A percentile compares a stretch with the other conserved stretches of the same genome.
Evolutionary conservation across 176 grass and related monocot genomes (phyloP).

Genomic region (Ananas comosus): DNA sequence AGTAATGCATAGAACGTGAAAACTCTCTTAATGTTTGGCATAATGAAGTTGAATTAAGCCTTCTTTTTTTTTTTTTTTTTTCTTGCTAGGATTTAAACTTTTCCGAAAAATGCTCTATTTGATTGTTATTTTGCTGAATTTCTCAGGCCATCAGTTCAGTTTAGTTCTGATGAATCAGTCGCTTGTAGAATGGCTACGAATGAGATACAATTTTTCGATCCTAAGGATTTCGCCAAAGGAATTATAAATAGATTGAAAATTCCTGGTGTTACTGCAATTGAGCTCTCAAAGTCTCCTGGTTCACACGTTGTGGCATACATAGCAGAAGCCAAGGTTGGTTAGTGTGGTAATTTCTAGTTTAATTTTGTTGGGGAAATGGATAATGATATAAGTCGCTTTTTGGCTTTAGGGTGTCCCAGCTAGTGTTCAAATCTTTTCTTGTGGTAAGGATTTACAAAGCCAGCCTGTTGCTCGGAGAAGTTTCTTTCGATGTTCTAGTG

Average conservation of each 20-base stretch:
- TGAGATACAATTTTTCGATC: slow-evolving; percentile 78
- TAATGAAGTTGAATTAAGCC: too few relatives aligned
- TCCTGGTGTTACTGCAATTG: slow-evolving; percentile 64
- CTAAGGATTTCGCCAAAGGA: slow-evolving; percentile 82
- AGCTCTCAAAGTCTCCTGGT: slow-evolving; percentile 67
- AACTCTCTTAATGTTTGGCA: too few relatives aligned
- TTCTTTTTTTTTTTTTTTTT: too few relatives aligned
- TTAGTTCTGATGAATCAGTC: slow-evolving; percentile 75
- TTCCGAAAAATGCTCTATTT: slow-evolving; percentile 5
- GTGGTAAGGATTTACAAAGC: slow-evolving; percentile 59
- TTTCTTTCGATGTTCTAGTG: slow-evolving; percentile 79
- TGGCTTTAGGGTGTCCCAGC: slow-evolving; percentile 57
- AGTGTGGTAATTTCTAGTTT: neutral
- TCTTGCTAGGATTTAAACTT: neutral
- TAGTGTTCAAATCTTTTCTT: slow-evolving; percentile 83
- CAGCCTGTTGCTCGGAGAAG: slow-evolving; percentile 73
- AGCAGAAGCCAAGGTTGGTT: slow-evolving; percentile 66
- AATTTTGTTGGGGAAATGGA: slow-evolving; percentile 9
- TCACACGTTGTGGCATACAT: slow-evolving; percentile 73
- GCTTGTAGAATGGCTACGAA: slow-evolving; percentile 78
- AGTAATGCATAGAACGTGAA: too few relatives aligned
- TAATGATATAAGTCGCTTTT: slow-evolving; percentile 4
- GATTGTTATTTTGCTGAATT: slow-evolving; percentile 35
- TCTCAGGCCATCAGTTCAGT: slow-evolving; percentile 76
- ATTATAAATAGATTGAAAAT: slow-evolving; percentile 52